Base-by-base conservation (phyloP, 2,329 filamentous ascomycete genomes). In the Whalleya microplaca region DNA sequence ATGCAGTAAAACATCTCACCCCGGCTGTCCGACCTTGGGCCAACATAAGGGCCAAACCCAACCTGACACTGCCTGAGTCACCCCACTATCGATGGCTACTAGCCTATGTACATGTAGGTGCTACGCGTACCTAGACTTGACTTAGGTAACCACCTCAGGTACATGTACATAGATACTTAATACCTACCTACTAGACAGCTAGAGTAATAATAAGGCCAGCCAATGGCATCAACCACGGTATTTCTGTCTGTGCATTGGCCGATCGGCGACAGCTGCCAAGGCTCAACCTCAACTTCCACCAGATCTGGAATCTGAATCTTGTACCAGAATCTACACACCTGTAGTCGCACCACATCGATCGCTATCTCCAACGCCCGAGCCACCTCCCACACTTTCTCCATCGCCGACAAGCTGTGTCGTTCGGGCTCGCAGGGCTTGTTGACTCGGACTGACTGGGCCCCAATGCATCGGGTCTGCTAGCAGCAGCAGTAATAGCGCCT, bases 401-500 rank as follows among this genome's bases (percentile, higher is more conserved):
- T 55, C 29, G 43, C 53, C 53, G 40, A 49, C 21, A 55, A 57
- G 32, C 48, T 54, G 41, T 51, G 23, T 27, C 23, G 9, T 27
- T 29, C 45, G 21, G 41, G 27, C 44, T n/a, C n/a, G n/a, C n/a
- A n/a, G 18, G 49, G 32, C 27, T 46, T 19, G 51, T 52, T 32
- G 45, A 46, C 37, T 23, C 37, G 44, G 44, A 44, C 41, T 52
- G 23, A n/a, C n/a, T n/a, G 46, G 50, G 44, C 50, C 45, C 61
- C 60, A 53, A 70, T 70, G 68, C 51, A 58, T 65, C 64, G 60
- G 55, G 41, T 58, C 45, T 62, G 54, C 54, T 55, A 57, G 50
- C 54, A 64, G 58, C 66, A 69, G 66, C 68, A 57, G 50, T 53
- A 64, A 56, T 67, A 69, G 66, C 68, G 59, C 56, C 46, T 47